These are phyloP conservation scores for Eutrema yunnanense DNA, from an alignment of 345 rosid genomes.

Conservation along the genomic window DNA sequence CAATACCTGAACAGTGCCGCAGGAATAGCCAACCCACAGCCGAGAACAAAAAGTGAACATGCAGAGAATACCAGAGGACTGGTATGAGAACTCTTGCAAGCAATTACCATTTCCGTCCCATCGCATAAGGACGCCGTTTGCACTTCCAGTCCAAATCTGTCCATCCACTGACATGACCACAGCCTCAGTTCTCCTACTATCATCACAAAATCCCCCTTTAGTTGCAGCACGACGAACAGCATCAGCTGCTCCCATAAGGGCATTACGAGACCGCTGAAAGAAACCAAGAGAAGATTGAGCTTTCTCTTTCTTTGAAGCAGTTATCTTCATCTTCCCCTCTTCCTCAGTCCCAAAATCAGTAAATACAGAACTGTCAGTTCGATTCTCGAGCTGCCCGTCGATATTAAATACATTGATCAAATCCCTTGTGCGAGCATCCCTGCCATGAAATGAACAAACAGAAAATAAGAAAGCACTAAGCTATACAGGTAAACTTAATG, in stretches of 20 bases:
- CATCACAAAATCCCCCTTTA: constrained; percentile 82
- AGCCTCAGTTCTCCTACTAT: constrained; percentile 74
- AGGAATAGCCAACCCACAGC: constrained; percentile 63
- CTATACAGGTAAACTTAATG: not conserved
- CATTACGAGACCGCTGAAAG: constrained; percentile 92
- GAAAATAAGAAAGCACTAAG: not conserved
- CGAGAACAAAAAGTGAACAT: constrained; percentile 55
- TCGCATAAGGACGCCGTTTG: constrained; percentile 66
- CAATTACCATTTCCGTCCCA: constrained; percentile 92
- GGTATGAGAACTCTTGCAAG: constrained; percentile 53
- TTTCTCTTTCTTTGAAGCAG: constrained; percentile 65
- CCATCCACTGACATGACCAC: constrained; percentile 56
- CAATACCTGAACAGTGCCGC: constrained; percentile 55
- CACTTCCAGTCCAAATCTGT: constrained; percentile 76
- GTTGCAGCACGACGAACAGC: constrained; percentile 90
- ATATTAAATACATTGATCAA: constrained; percentile 73
- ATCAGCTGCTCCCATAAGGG: constrained; percentile 93
- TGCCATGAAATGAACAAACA: constrained; percentile 23
- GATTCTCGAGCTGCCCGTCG: constrained; percentile 83
- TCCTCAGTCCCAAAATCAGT: constrained; percentile 66
- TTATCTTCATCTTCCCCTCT: constrained; percentile 51
- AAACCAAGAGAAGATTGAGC: constrained; percentile 63
- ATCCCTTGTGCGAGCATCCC: constrained; percentile 91
- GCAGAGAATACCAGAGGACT: constrained; percentile 53
- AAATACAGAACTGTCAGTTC: constrained; percentile 46